A percentile compares a stretch with the other conserved stretches of the same genome.
Evolutionary conservation across 164 flowering plant genomes (phyloP).

Genomic region (Brasenia schreberi): DNA sequence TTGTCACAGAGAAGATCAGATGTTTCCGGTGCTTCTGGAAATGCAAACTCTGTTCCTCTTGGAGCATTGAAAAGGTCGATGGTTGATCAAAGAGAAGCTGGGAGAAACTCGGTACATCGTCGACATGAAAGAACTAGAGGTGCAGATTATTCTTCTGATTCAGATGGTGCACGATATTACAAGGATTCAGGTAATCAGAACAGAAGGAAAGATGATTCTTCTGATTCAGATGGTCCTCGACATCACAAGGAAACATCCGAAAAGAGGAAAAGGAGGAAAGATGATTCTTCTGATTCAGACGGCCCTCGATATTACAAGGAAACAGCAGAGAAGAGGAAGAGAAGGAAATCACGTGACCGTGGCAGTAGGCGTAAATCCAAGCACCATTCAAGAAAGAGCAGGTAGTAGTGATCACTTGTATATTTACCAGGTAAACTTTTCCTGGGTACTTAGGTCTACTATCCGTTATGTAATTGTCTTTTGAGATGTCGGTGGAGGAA

Average conservation of each 20-base stretch:
- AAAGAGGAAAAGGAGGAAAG: conserved; percentile 26
- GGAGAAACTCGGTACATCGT: conserved; percentile 10
- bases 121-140: conserved; percentile 10
- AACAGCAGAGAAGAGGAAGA: conserved; percentile 30
- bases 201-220: conserved; percentile 3
- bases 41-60: neutral
- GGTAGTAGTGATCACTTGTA: neutral
- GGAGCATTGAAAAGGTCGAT: conserved; percentile 7
- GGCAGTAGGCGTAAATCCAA: neutral
- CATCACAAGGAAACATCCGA: conserved; percentile 32
- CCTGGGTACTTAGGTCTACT: too few species aligned
- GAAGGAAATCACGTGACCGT: conserved; percentile 16
- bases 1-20: neutral
- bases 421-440: too few species aligned
- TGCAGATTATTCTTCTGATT: neutral
- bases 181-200: conserved; percentile 9
- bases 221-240: too few species aligned
- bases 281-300: conserved; percentile 11
- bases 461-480: too few species aligned
- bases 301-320: conserved; percentile 28
- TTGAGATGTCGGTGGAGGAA: too few species aligned
- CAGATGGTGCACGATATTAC: neutral
- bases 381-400: neutral
- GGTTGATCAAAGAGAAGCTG: conserved; percentile 15
- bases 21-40: neutral